Conservation (phyloP, 176 grass and related monocot genomes). For the Saccharum officinarum region DNA sequence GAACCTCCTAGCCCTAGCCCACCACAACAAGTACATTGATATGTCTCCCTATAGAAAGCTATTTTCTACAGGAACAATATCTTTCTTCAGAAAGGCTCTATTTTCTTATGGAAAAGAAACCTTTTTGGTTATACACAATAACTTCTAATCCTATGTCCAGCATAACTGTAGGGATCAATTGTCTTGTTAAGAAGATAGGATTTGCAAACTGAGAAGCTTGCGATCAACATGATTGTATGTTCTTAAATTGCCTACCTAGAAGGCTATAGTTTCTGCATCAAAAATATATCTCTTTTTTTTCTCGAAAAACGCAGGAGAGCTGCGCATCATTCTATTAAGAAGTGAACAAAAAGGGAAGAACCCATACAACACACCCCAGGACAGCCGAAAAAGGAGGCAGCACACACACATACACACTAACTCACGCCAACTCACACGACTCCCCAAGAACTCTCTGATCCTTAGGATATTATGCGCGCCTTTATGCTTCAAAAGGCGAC, state of each 20-base stretch:
- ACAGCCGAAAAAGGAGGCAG: no score
- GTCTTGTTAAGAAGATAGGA: conserved; percentile 15
- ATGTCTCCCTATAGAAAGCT: background rate
- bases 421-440: no score
- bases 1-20: no score
- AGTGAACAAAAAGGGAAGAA: no score
- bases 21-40: background rate
- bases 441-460: no score
- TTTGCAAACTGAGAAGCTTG: background rate
- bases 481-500: no score
- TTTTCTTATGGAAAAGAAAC: background rate
- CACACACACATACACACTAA: no score
- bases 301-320: no score
- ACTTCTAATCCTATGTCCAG: background rate
- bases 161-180: conserved; percentile 24
- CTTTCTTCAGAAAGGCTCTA: background rate
- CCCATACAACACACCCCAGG: no score
- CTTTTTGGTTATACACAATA: background rate
- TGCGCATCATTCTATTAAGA: no score
- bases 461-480: no score
- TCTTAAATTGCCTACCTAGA: conserved; percentile 1
- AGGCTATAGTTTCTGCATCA: background rate
- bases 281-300: background rate
- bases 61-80: background rate
- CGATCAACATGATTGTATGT: conserved; percentile 3